These are phyloP conservation scores for Pseudozyma sp. DNA, from an alignment of 1,284 basidiomycete genomes.

Conservation along the genomic window DNA sequence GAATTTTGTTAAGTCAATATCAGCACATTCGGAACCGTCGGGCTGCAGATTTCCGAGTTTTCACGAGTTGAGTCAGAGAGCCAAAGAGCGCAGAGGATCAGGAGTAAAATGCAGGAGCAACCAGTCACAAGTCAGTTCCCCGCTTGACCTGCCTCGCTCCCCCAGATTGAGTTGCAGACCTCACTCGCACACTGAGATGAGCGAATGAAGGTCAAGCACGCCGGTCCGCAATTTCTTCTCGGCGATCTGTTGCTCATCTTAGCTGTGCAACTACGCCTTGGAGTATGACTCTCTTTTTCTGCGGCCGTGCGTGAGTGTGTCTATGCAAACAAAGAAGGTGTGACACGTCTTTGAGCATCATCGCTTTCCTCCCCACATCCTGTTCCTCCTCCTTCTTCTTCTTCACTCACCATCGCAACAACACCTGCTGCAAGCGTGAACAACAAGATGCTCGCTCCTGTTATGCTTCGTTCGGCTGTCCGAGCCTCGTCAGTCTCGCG, in stretches of 20 bases:
- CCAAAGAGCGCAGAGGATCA: not conserved
- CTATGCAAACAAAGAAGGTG: too few species aligned
- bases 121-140: too few species aligned
- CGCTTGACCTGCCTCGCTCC: too few species aligned
- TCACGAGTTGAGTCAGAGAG: conserved; percentile 47
- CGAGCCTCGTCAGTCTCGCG: conserved; percentile 37
- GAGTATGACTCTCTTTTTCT: not conserved
- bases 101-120: not conserved
- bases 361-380: not conserved
- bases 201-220: not conserved
- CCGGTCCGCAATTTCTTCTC: not conserved
- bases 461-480: conserved; percentile 43
- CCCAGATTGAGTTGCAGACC: not conserved
- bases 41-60: conserved; percentile 35
- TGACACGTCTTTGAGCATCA: not conserved
- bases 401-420: conserved; percentile 1
- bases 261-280: too few species aligned
- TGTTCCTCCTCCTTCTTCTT: not conserved
- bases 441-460: conserved; percentile 41
- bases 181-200: too few species aligned
- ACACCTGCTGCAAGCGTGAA: not conserved
- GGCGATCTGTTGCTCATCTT: conserved; percentile 5
- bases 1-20: not conserved
- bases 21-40: conserved; percentile 18
- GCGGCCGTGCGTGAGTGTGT: not conserved